phyloP scores from a whole-genome alignment of 1,284 basidiomycete genomes.

The Kalmanozyma brasiliensis region DNA sequence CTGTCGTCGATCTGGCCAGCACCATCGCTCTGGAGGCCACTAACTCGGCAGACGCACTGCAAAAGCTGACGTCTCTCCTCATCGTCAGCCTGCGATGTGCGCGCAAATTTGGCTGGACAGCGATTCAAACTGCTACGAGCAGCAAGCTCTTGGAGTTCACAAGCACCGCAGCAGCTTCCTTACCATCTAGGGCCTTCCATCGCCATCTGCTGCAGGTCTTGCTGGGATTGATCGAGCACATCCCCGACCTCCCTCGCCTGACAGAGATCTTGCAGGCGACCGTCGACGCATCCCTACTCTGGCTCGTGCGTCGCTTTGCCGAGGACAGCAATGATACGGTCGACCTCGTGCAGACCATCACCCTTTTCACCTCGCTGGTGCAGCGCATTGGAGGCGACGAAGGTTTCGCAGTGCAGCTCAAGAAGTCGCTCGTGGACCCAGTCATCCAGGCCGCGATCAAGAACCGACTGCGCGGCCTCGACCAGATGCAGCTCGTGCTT shows the following conservation, averaged over 20 bases:
- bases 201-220: slow-evolving; percentile 14
- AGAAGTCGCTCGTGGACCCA: slow-evolving; percentile 78
- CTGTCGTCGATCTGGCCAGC: slow-evolving; percentile 2
- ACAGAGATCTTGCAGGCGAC: slow-evolving; percentile 24
- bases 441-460: slow-evolving; percentile 77
- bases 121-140: slow-evolving; percentile 2
- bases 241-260: slow-evolving; percentile 11
- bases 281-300: slow-evolving; percentile 49
- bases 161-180: slow-evolving; percentile 4
- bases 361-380: slow-evolving; percentile 26
- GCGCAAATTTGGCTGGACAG: slow-evolving; percentile 14
- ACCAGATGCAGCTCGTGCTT: slow-evolving; percentile 72
- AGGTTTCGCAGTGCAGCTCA: slow-evolving; percentile 67
- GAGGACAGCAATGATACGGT: slow-evolving; percentile 63
- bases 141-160: slow-evolving; percentile 13
- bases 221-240: slow-evolving; percentile 13
- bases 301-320: slow-evolving; percentile 68
- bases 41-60: neutral
- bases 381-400: slow-evolving; percentile 5
- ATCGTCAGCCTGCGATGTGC: slow-evolving; percentile 20
- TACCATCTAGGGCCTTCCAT: slow-evolving; percentile 20
- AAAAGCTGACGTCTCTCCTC: slow-evolving; percentile 11
- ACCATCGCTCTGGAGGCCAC: slow-evolving; percentile 7
- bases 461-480: slow-evolving; percentile 71
- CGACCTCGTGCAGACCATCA: slow-evolving; percentile 33